Percentiles rank a stretch among this genome's conserved stretches.
These are phyloP conservation scores for Epithele typhae DNA, from an alignment of 768 basidiomycete species.

Conservation along the genomic window DNA sequence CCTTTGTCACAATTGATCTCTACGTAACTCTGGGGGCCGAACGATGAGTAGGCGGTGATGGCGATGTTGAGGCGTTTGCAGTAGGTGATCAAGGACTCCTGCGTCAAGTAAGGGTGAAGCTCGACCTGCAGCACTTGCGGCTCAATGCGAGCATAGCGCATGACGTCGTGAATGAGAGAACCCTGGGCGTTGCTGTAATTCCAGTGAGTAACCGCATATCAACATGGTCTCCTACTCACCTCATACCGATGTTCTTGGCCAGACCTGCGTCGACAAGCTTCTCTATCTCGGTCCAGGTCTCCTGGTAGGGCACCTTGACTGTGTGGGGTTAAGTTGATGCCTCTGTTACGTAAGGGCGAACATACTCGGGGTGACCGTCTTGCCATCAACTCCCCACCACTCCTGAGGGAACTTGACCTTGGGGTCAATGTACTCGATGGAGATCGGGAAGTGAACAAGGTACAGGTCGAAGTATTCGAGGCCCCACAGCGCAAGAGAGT, in stretches of 20 bases:
- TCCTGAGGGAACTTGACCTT: slow-evolving; percentile 73
- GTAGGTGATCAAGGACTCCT: slow-evolving; percentile 42
- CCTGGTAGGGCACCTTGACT: slow-evolving; percentile 68
- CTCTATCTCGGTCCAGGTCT: slow-evolving; percentile 86
- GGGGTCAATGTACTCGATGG: slow-evolving; percentile 78
- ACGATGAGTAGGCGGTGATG: slow-evolving; percentile 53
- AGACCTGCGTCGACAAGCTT: slow-evolving; percentile 65
- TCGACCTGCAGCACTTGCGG: slow-evolving; percentile 60
- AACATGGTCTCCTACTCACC: slow-evolving; percentile 31
- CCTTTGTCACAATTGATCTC: slow-evolving; percentile 63
- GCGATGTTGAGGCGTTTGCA: slow-evolving; percentile 42
- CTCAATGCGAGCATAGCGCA: slow-evolving; percentile 68
- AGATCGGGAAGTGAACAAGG: slow-evolving; percentile 82
- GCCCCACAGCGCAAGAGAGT: slow-evolving; percentile 78
- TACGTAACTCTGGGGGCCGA: slow-evolving; percentile 52
- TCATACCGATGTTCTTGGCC: slow-evolving; percentile 76
- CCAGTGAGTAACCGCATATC: not conserved
- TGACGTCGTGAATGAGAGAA: slow-evolving; percentile 65
- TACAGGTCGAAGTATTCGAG: slow-evolving; percentile 81
- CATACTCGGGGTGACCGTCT: slow-evolving; percentile 61
- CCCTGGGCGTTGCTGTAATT: slow-evolving; percentile 66
- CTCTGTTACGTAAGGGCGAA: slow-evolving; percentile 2
- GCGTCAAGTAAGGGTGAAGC: slow-evolving; percentile 52
- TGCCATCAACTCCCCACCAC: slow-evolving; percentile 74
- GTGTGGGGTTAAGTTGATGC: not conserved